These are phyloP conservation scores for Symbiodinium natans DNA, from an alignment of 73 alveolate species.

Conservation along the genomic window DNA sequence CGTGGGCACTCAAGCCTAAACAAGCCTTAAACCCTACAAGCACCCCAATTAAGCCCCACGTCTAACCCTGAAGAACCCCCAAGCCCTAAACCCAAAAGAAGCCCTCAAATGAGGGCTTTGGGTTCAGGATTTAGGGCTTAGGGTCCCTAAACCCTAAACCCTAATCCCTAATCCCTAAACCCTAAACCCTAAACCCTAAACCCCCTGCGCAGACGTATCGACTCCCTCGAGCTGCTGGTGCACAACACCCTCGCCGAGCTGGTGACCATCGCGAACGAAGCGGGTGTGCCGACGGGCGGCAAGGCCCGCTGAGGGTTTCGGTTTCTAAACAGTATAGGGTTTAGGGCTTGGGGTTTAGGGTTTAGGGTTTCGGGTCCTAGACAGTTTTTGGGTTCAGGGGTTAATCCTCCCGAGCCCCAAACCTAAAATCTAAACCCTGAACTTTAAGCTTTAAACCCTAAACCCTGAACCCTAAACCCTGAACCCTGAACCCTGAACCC, in stretches of 20 bases:
- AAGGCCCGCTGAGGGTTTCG: constrained; percentile 14
- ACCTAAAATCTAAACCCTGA: neutral
- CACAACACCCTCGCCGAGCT: constrained; percentile 70
- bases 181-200: neutral
- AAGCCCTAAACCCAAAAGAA: no score
- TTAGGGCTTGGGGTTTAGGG: neutral
- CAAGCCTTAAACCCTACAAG: no score
- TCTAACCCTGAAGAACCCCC: no score
- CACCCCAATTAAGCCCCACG: no score
- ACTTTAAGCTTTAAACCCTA: neutral
- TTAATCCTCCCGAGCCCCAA: neutral
- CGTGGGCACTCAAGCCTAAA: no score
- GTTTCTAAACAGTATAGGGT: neutral
- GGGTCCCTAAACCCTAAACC: no score
- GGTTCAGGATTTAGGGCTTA: no score
- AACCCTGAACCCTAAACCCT: neutral
- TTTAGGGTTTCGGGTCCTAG: neutral
- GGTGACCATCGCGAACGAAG: constrained; percentile 92
- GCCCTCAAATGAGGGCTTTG: no score
- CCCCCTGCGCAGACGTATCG: constrained; percentile 51
- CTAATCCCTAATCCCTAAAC: neutral
- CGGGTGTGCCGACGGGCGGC: constrained; percentile 93
- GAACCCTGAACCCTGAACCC: neutral
- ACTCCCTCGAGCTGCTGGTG: constrained; percentile 56
- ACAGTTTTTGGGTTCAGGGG: neutral